These are phyloP conservation scores for Geotrichum europaeum DNA, from an alignment of 1,139 yeast genomes.

Conservation along the genomic window DNA sequence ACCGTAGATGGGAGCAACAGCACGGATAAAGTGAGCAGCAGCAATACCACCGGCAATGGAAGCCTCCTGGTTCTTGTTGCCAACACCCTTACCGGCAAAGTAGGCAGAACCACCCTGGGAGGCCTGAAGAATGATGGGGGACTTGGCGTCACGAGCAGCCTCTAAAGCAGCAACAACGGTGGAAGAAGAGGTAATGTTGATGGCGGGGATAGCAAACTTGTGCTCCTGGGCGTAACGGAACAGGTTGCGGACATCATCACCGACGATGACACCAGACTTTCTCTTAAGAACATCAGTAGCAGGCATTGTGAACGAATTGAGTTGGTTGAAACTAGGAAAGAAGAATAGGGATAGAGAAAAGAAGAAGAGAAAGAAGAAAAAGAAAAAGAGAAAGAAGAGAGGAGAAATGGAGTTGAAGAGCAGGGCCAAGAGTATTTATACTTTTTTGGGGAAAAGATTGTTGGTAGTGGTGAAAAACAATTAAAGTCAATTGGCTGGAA, in stretches of 20 bases:
- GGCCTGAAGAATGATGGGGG: slow-evolving; percentile 95
- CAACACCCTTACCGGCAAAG: slow-evolving; percentile 99
- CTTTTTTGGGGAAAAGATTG: background rate
- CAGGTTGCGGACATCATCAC: slow-evolving; percentile 86
- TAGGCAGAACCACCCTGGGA: slow-evolving; percentile 99
- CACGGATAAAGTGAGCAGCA: slow-evolving; percentile 96
- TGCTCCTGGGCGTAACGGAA: slow-evolving; percentile 91
- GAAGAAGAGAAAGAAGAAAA: slow-evolving; percentile 6
- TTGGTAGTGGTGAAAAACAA: background rate
- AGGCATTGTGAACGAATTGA: slow-evolving; percentile 20
- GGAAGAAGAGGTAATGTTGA: slow-evolving; percentile 95
- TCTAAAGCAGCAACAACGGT: slow-evolving; percentile 96
- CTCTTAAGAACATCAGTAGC: slow-evolving; percentile 65
- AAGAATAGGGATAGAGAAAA: background rate
- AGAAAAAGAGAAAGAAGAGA: background rate
- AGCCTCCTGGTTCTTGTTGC: slow-evolving; percentile 87
- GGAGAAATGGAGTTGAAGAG: background rate
- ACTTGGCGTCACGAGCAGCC: slow-evolving; percentile 93
- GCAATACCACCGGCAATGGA: slow-evolving; percentile 94
- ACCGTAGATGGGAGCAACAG: slow-evolving; percentile 94
- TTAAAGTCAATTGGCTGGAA: background rate
- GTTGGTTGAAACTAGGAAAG: background rate
- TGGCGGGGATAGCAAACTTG: slow-evolving; percentile 97
- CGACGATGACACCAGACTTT: slow-evolving; percentile 97
- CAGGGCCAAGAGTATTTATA: slow-evolving; percentile 8